phyloP scores from a whole-genome alignment of 441 rosid species.

The Erodium moschatum region DNA sequence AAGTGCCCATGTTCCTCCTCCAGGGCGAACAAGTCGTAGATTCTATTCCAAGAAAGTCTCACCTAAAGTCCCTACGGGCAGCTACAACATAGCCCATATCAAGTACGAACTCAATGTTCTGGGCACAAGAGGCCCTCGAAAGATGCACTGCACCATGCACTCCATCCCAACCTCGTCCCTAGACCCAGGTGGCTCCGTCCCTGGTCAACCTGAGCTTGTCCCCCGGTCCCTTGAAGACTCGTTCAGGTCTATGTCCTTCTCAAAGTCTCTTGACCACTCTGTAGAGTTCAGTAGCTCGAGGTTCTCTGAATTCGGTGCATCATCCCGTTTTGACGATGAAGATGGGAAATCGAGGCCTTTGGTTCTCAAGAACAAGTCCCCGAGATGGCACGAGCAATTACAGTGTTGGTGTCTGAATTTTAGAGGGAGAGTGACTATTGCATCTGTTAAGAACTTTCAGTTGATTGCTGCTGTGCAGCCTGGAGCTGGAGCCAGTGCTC shows the following conservation, averaged over 20 bases:
- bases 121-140: constrained; percentile 23
- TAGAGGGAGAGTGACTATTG: constrained; percentile 23
- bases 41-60: constrained; percentile 22
- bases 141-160: constrained; percentile 23
- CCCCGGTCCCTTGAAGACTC: constrained; percentile 14
- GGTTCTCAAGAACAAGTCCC: constrained; percentile 20
- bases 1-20: constrained; percentile 19
- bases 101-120: constrained; percentile 22
- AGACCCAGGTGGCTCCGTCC: constrained; percentile 18
- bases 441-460: constrained; percentile 26
- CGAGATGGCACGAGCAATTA: constrained; percentile 24
- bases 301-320: constrained; percentile 14
- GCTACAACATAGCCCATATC: constrained; percentile 23
- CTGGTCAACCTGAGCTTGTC: constrained; percentile 14
- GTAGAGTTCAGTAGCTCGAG: constrained; percentile 22
- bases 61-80: constrained; percentile 21
- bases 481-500: background rate
- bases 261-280: constrained; percentile 18
- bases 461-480: constrained; percentile 20
- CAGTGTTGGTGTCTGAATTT: constrained; percentile 26
- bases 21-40: constrained; percentile 19
- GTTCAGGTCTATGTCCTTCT: constrained; percentile 16
- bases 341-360: constrained; percentile 1
- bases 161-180: constrained; percentile 21
- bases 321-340: background rate